Base-by-base conservation (phyloP, 257 asterid species). In the Marsdenia floribunda region DNA sequence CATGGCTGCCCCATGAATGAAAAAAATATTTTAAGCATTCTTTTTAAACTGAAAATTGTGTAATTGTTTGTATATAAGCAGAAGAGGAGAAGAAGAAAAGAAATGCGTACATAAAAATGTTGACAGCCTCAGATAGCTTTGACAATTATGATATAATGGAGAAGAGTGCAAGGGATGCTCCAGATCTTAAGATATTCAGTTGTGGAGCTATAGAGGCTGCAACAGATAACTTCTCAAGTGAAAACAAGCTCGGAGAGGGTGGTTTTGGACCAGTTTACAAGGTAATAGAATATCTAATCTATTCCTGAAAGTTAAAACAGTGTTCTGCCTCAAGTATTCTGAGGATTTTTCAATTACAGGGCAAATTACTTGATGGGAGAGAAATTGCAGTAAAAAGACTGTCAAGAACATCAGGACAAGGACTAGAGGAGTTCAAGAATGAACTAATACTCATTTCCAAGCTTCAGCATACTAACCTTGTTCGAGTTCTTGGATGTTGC, bases 201-300 rank as follows among this genome's bases (percentile, higher is more conserved):
- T 82, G 83, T 71, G 79, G 83, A 4, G 85, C 85, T 8, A 81
- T 86, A 38, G 60, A 72, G 42, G 84, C 85, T n/a, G 89, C 93
- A 40, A 87, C 96, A 21, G 63, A 74, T 65, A 79, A 81, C 76
- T 88, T 90, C 38, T 87, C 92, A 53, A 50, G 57, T 0, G 71
- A 70, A 47, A 65, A 82, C 52, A 87, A 85, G 78, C 86, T 90
- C 15, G 96, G 91, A 75, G 73, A 84, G 81, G 93, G 93, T 65
- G 96, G 92, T 75, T 90, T 88, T 77, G 90, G 91, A 77, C 81
- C 90, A 35, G 93, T 88, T 70, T 88, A 84, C 76, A 83, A 75
- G 91, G 90, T 87, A 46, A 19, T 70, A 8, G 64, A 22, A 58
- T n/a, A 22, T 58, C 26, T 58, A 58, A 14, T 59, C 29, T 59